Percentiles rank a stretch among this genome's conserved stretches.
phyloP scores from a whole-genome alignment of 163 green algal genomes.

The Prototheca cutis region DNA sequence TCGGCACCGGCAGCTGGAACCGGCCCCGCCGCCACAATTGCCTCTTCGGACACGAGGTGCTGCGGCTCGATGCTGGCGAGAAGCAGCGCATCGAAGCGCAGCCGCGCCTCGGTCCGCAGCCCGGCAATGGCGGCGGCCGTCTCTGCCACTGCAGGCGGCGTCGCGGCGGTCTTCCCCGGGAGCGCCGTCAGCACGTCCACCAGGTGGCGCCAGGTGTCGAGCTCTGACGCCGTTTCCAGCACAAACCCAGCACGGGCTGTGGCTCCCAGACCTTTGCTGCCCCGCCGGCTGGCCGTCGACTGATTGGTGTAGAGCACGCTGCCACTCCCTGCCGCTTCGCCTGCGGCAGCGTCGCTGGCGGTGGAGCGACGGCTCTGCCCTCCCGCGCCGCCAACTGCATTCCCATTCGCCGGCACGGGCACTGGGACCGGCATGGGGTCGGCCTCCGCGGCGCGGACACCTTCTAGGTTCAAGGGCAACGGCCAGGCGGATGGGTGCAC shows the following conservation, averaged over 20 bases:
- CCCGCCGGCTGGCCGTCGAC: too few species aligned
- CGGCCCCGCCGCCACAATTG: too few species aligned
- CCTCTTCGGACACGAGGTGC: neutral
- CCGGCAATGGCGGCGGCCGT: neutral
- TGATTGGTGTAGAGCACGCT: too few species aligned
- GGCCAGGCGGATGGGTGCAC: slow-evolving; percentile 46
- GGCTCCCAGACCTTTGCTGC: too few species aligned
- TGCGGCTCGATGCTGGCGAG: neutral
- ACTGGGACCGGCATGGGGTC: slow-evolving; percentile 17
- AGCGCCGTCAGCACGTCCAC: neutral
- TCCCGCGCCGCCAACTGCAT: too few species aligned
- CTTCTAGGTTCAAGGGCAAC: slow-evolving; percentile 38
- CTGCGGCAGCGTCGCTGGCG: too few species aligned
- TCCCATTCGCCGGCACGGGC: neutral
- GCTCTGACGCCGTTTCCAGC: slow-evolving; percentile 8
- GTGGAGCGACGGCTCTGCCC: too few species aligned
- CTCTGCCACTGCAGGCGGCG: neutral
- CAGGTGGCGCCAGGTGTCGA: slow-evolving; percentile 12
- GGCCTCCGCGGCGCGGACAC: slow-evolving; percentile 22
- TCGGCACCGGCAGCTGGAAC: too few species aligned
- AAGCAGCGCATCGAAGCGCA: neutral
- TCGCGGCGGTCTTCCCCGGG: slow-evolving; percentile 1
- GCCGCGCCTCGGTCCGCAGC: neutral
- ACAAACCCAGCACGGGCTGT: slow-evolving; percentile 2
- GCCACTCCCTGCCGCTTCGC: too few species aligned